phyloP scores from a whole-genome alignment of 257 asterid species.

The Nicotiana sylvestris region DNA sequence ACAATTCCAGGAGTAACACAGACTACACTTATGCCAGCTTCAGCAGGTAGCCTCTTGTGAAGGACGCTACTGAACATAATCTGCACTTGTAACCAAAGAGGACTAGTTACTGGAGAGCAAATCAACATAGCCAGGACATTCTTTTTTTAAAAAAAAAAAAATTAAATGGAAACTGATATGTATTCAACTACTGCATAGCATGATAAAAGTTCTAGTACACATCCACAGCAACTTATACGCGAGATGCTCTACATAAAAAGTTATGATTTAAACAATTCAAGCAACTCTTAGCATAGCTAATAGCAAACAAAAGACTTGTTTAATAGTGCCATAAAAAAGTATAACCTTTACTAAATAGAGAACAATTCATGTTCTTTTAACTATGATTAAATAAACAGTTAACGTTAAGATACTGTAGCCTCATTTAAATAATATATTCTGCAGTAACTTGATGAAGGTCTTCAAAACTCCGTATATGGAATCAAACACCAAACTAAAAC shows the following conservation, averaged over 20 bases:
- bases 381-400: background rate
- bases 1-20: conserved; percentile 97
- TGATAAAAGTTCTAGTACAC: background rate
- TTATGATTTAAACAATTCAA: background rate
- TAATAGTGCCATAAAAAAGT: background rate
- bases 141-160: background rate
- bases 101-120: conserved; percentile 14
- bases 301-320: background rate
- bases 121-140: background rate
- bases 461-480: background rate
- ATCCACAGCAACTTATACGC: background rate
- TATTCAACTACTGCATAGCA: background rate
- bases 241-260: background rate
- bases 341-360: background rate
- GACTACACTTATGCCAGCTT: conserved; percentile 74
- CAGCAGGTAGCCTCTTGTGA: conserved; percentile 82
- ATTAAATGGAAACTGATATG: background rate
- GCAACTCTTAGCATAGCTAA: background rate
- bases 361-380: background rate
- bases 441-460: background rate
- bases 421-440: background rate
- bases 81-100: conserved; percentile 41
- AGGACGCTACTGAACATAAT: conserved; percentile 90
- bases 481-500: background rate
- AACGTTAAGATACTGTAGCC: background rate